These are phyloP conservation scores for Ustilago bromivora DNA, from an alignment of 1,284 basidiomycete species.

Conservation along the genomic window DNA sequence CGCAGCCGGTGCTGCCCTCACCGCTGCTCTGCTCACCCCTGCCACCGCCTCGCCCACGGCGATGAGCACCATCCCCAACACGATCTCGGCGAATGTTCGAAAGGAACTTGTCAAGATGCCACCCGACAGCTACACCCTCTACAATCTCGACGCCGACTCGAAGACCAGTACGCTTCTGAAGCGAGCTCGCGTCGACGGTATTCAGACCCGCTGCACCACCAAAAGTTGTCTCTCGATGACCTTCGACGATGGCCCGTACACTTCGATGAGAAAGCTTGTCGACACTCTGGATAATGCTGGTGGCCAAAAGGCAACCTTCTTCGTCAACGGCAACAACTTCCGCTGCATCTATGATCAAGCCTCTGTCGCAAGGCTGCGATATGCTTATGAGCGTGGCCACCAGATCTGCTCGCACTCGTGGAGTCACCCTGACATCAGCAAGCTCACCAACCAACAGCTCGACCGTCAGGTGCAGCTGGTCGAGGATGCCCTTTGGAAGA, in stretches of 20 bases:
- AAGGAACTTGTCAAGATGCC: conserved; percentile 19
- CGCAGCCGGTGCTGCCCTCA: conserved; percentile 25
- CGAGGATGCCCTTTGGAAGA: conserved; percentile 61
- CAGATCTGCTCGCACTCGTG: conserved; percentile 62
- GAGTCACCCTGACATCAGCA: conserved; percentile 49
- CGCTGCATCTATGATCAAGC: conserved; percentile 52
- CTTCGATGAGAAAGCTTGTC: conserved; percentile 34
- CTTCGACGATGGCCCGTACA: conserved; percentile 64
- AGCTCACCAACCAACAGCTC: conserved; percentile 45
- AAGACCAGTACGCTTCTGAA: not conserved
- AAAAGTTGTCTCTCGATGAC: conserved; percentile 49
- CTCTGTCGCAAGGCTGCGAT: conserved; percentile 27
- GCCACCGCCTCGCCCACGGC: conserved; percentile 31
- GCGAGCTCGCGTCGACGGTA: conserved; percentile 35
- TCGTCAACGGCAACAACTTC: conserved; percentile 65
- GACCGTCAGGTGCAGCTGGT: conserved; percentile 56
- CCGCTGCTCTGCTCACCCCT: conserved; percentile 19
- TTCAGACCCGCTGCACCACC: conserved; percentile 32
- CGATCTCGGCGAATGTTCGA: conserved; percentile 41
- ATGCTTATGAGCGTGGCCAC: conserved; percentile 45
- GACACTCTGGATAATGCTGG: conserved; percentile 35
- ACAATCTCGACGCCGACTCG: conserved; percentile 10
- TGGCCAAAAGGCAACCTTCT: conserved; percentile 56
- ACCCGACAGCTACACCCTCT: conserved; percentile 25
- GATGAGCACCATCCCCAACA: conserved; percentile 36